phyloP scores from a whole-genome alignment of 805 yeast species.

The Ogataea neopini region DNA sequence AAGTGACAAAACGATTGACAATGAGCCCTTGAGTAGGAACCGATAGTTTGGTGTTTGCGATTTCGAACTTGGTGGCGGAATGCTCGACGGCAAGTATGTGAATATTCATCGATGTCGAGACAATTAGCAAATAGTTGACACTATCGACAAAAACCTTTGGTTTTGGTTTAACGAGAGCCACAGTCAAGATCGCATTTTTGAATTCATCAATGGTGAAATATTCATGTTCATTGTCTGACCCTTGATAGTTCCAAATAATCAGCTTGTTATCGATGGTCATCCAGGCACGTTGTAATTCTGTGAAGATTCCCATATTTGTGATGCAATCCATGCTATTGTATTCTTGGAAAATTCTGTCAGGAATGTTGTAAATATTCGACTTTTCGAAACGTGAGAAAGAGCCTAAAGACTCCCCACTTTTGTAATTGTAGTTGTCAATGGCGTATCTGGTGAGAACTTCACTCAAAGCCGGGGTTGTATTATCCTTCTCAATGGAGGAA shows the following conservation, averaged over 20 bases:
- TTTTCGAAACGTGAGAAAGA: conserved; percentile 77
- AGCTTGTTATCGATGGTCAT: conserved; percentile 77
- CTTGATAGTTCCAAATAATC: conserved; percentile 75
- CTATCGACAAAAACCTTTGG: conserved; percentile 75
- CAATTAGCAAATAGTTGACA: conserved; percentile 69
- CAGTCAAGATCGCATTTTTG: conserved; percentile 72
- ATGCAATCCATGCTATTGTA: conserved; percentile 64
- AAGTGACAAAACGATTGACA: conserved; percentile 60
- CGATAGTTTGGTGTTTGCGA: conserved; percentile 80
- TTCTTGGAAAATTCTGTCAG: conserved; percentile 77
- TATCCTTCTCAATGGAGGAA: conserved; percentile 57
- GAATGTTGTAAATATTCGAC: conserved; percentile 65
- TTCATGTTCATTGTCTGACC: conserved; percentile 50
- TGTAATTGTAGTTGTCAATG: conserved; percentile 66
- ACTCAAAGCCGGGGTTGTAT: conserved; percentile 55
- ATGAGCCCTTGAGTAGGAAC: conserved; percentile 79
- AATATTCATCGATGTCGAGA: conserved; percentile 79
- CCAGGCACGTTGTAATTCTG: conserved; percentile 84
- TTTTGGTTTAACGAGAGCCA: conserved; percentile 79
- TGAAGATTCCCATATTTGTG: conserved; percentile 80
- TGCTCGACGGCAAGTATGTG: conserved; percentile 74
- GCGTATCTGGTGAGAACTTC: conserved; percentile 60
- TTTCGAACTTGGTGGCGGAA: conserved; percentile 51
- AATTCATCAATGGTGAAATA: conserved; percentile 82
- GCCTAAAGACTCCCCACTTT: conserved; percentile 43